Conservation (phyloP, 2,329 filamentous ascomycete species). For the Alternaria panax region DNA sequence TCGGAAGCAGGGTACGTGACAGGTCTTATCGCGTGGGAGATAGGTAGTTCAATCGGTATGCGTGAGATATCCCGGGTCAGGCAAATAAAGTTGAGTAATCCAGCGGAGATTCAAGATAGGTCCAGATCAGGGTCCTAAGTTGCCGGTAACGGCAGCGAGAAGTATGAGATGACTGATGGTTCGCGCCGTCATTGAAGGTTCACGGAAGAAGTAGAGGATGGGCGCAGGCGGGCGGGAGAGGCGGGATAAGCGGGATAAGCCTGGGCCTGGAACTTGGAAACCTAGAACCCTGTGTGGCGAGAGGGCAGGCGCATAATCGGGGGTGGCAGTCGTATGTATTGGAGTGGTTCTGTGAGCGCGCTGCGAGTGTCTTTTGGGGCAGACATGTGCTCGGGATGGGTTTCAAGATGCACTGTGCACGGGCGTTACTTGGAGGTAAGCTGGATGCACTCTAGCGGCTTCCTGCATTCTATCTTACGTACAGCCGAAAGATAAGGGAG, state of each 20-base stretch:
- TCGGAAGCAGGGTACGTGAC: constrained; percentile 25
- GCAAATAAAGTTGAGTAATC: constrained; percentile 33
- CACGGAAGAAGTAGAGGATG: constrained; percentile 18
- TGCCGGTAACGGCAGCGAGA: constrained; percentile 50
- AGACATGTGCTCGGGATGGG: constrained; percentile 43
- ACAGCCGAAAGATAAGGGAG: constrained; percentile 41
- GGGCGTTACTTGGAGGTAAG: constrained; percentile 10
- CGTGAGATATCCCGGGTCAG: constrained; percentile 33
- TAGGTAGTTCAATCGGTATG: constrained; percentile 19
- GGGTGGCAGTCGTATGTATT: constrained; percentile 22
- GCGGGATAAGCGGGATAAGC: constrained; percentile 26
- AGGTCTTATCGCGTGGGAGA: constrained; percentile 51
- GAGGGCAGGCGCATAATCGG: constrained; percentile 31
- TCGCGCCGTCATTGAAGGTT: constrained; percentile 53
- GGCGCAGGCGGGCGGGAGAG: constrained; percentile 20
- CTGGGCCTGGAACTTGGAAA: constrained; percentile 22
- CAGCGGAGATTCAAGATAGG: constrained; percentile 15
- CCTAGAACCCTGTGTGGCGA: constrained; percentile 34
- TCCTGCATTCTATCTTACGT: constrained; percentile 15
- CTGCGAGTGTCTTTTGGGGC: constrained; percentile 41
- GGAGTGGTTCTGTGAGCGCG: constrained; percentile 27
- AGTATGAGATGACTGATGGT: constrained; percentile 53
- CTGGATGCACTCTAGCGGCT: constrained; percentile 22
- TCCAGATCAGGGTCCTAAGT: constrained; percentile 42
- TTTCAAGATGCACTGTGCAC: constrained; percentile 17